These are phyloP conservation scores for Phoenix roebelenii DNA, from an alignment of 176 grass and related monocot species.

Conservation along the genomic window DNA sequence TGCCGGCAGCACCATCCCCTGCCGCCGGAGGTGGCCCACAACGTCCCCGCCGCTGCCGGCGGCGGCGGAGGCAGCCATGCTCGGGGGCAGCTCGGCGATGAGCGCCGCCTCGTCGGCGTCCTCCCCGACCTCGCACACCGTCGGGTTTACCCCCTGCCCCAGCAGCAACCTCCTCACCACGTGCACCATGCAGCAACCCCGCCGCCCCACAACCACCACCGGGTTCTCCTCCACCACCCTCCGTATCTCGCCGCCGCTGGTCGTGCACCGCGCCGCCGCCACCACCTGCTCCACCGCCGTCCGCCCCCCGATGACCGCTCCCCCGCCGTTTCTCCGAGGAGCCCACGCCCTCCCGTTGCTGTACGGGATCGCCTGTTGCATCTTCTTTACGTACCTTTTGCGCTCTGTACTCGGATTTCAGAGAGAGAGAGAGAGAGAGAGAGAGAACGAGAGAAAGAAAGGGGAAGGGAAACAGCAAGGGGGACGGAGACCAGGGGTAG, in stretches of 20 bases:
- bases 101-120: slow-evolving; percentile 28
- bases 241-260: slow-evolving; percentile 5
- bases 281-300: neutral
- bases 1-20: slow-evolving; percentile 27
- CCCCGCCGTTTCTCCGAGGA: neutral
- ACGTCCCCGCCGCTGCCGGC: neutral
- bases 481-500: neutral
- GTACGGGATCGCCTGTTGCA: slow-evolving; percentile 84
- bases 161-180: slow-evolving; percentile 75
- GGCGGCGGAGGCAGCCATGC: neutral
- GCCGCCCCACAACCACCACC: slow-evolving; percentile 54
- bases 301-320: neutral
- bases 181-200: slow-evolving; percentile 89
- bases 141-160: slow-evolving; percentile 78
- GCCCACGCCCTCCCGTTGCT: slow-evolving; percentile 31
- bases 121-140: slow-evolving; percentile 62
- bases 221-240: slow-evolving; percentile 59
- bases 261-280: neutral
- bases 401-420: too few species aligned
- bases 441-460: too few species aligned
- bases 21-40: neutral
- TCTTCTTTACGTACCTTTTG: neutral
- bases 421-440: too few species aligned
- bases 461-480: too few species aligned
- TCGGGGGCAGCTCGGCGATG: slow-evolving; percentile 17